These are phyloP conservation scores for Boletellus dicymbophilus DNA, from an alignment of 1,284 basidiomycete genomes.

Conservation along the genomic window DNA sequence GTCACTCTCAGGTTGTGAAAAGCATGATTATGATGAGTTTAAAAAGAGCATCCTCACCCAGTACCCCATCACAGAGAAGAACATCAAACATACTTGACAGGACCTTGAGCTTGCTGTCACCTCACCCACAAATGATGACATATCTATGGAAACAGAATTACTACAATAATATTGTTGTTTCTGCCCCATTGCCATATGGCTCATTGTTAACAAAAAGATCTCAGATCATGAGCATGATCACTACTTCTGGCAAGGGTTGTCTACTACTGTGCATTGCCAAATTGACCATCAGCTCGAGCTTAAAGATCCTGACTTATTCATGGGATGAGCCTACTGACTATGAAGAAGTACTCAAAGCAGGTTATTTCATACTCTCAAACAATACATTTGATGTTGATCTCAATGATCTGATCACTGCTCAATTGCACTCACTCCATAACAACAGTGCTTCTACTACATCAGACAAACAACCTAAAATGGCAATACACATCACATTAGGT, in stretches of 20 bases:
- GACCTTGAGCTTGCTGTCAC: slow-evolving; percentile 3
- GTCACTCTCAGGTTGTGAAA: slow-evolving; percentile 4
- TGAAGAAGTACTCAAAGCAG: not conserved
- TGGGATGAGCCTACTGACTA: not conserved
- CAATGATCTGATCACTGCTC: not conserved
- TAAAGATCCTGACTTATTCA: not conserved
- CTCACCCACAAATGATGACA: not conserved
- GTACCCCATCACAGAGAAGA: slow-evolving; percentile 4
- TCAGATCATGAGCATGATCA: not conserved
- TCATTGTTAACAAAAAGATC: slow-evolving; percentile 10
- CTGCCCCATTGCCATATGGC: slow-evolving; percentile 4
- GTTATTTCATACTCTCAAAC: not conserved
- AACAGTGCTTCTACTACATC: no score
- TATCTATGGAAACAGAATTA: slow-evolving; percentile 7
- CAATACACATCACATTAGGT: not conserved
- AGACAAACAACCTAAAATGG: no score
- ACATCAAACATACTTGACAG: not conserved
- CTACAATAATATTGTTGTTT: slow-evolving; percentile 6
- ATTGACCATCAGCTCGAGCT: not conserved
- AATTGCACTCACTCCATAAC: not conserved
- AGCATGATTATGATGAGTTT: not conserved
- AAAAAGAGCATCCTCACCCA: slow-evolving; percentile 2
- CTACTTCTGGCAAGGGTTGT: not conserved
- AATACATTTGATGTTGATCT: not conserved
- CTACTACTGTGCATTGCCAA: not conserved